Percentiles rank a stretch among this genome's conserved stretches.
These are phyloP conservation scores for Saccharomycopsis guyanensis DNA, from an alignment of 805 yeast species.

Conservation along the genomic window DNA sequence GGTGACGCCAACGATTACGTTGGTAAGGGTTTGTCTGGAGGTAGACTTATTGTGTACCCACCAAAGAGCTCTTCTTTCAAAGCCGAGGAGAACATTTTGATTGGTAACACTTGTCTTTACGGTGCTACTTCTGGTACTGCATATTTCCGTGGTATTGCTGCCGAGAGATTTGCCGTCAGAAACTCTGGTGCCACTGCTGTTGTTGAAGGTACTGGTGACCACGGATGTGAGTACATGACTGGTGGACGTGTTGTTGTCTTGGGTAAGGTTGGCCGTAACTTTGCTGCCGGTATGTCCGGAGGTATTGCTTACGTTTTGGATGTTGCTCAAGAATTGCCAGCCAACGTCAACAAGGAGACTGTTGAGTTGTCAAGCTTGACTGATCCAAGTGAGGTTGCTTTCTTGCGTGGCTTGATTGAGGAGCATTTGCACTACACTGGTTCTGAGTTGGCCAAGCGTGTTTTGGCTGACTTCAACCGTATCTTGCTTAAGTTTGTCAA, in stretches of 20 bases:
- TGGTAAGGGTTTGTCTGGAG: conserved; percentile 96
- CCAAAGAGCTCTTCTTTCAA: conserved; percentile 77
- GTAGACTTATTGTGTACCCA: conserved; percentile 86
- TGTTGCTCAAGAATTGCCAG: conserved; percentile 80
- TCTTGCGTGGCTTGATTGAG: conserved; percentile 85
- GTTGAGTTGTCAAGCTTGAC: conserved; percentile 70
- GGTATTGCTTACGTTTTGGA: conserved; percentile 97
- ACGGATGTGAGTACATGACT: conserved; percentile 99
- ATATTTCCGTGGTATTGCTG: conserved; percentile 93
- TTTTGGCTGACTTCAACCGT: conserved; percentile 82
- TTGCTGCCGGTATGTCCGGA: conserved; percentile 96
- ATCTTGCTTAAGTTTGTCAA: conserved; percentile 84
- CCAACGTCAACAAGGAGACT: conserved; percentile 71
- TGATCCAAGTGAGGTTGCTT: conserved; percentile 91
- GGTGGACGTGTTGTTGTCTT: conserved; percentile 96
- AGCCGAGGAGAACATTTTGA: conserved; percentile 92
- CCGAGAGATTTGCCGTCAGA: conserved; percentile 97
- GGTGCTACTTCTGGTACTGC: conserved; percentile 97
- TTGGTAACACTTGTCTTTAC: conserved; percentile 95
- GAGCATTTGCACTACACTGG: conserved; percentile 94
- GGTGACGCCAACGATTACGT: conserved; percentile 98
- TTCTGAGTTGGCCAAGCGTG: conserved; percentile 79
- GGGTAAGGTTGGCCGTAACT: conserved; percentile 86
- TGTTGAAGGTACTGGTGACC: conserved; percentile 96
- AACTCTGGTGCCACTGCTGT: conserved; percentile 98